phyloP scores from a whole-genome alignment of 495 filamentous ascomycete genomes.

The Xylaria bambusicola region DNA sequence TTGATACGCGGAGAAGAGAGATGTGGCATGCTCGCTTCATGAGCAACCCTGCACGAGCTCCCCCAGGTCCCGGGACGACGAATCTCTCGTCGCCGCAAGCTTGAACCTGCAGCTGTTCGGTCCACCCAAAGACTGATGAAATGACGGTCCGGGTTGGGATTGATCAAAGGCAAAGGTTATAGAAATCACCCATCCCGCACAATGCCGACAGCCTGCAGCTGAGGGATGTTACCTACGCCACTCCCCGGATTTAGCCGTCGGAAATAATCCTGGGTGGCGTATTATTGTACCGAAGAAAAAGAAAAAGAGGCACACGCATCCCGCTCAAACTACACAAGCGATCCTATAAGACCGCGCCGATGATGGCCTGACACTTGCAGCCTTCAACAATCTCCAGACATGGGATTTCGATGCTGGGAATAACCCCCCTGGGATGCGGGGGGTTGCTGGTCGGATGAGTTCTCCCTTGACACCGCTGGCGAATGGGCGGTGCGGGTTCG shows the following conservation, averaged over 20 bases:
- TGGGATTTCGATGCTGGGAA: constrained; percentile 1
- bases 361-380: constrained; percentile 4
- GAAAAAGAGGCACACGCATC: neutral
- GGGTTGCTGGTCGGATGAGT: neutral
- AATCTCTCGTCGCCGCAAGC: neutral
- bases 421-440: constrained; percentile 9
- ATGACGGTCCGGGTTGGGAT: no score
- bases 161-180: neutral
- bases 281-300: neutral
- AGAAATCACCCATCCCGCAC: constrained; percentile 2
- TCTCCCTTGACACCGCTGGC: neutral
- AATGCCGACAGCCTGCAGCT: neutral
- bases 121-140: constrained; percentile 4
- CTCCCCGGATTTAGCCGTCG: constrained; percentile 18
- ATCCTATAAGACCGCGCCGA: neutral
- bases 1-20: neutral
- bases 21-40: constrained; percentile 7
- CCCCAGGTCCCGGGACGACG: neutral
- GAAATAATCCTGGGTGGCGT: constrained; percentile 15
- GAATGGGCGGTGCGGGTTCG: neutral
- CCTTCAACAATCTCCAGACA: constrained; percentile 1
- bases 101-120: constrained; percentile 3
- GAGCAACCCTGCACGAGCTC: neutral
- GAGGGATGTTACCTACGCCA: neutral
- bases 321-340: neutral